Evolutionary conservation across 2,329 filamentous ascomycete genomes (phyloP).

Genomic region (Aspergillus brasiliensis): DNA sequence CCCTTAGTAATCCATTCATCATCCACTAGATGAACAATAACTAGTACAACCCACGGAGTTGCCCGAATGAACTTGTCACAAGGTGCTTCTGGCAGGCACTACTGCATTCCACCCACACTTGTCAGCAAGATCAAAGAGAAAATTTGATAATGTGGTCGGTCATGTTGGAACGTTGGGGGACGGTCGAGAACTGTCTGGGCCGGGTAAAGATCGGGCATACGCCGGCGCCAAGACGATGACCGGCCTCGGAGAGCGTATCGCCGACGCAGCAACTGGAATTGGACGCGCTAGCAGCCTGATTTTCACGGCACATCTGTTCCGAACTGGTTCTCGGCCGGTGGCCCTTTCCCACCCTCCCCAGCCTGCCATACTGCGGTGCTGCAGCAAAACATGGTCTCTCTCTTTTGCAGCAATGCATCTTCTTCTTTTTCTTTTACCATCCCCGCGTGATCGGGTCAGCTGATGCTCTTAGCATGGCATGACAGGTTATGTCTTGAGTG

Average conservation of each 20-base stretch:
- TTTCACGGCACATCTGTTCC: conserved; percentile 5
- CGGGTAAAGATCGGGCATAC: neutral
- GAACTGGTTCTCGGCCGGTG: conserved; percentile 8
- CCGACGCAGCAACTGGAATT: neutral
- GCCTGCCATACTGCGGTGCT: no score
- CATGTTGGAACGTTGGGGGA: neutral
- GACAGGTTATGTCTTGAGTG: neutral
- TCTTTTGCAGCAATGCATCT: neutral
- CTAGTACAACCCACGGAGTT: conserved; percentile 1
- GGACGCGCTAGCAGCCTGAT: conserved; percentile 7
- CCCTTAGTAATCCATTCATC: neutral
- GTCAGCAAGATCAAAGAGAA: neutral
- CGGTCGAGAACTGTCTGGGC: neutral
- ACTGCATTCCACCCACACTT: conserved; percentile 9
- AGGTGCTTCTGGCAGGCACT: conserved; percentile 9
- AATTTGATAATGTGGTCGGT: conserved; percentile 1
- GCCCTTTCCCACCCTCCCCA: no score
- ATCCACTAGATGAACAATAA: neutral
- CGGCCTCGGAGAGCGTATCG: neutral
- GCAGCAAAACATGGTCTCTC: neutral
- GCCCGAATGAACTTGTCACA: neutral
- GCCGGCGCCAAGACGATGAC: neutral
- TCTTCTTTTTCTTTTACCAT: no score
- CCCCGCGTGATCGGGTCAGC: conserved; percentile 3
- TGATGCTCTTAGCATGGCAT: conserved; percentile 3